phyloP scores from a whole-genome alignment of 495 filamentous ascomycete species.

The Aspergillus heteromorphus region DNA sequence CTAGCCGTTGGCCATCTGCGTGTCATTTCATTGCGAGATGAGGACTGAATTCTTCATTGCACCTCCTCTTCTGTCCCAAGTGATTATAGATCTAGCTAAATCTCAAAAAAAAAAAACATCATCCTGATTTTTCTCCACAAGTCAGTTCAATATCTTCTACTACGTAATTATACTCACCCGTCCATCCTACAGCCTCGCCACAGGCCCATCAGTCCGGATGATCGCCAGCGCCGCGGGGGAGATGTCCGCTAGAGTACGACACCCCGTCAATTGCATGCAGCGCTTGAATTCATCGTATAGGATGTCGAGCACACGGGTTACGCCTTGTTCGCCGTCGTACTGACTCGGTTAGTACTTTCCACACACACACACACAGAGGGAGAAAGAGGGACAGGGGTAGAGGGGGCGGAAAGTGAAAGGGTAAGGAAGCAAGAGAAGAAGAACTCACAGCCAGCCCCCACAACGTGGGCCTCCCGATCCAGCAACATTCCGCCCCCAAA shows the following conservation, averaged over 20 bases:
- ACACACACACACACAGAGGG: not conserved
- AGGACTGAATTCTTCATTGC: no score
- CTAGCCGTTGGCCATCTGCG: no score
- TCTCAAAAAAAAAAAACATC: no score
- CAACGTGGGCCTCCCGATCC: slow-evolving; percentile 58
- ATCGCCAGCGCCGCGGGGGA: slow-evolving; percentile 31
- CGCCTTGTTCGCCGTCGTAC: slow-evolving; percentile 37
- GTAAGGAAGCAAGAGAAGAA: not conserved
- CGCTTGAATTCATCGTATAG: slow-evolving; percentile 46
- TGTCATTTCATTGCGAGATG: no score
- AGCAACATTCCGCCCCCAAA: slow-evolving; percentile 59
- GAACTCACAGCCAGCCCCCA: slow-evolving; percentile 35
- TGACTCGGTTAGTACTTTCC: not conserved
- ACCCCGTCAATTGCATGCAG: slow-evolving; percentile 48
- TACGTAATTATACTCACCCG: no score
- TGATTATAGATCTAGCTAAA: no score
- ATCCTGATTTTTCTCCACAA: no score
- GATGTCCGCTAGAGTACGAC: slow-evolving; percentile 42
- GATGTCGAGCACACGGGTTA: slow-evolving; percentile 34
- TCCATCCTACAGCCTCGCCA: slow-evolving; percentile 22
- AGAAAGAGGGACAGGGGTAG: not conserved
- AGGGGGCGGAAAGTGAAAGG: not conserved
- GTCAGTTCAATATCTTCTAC: no score
- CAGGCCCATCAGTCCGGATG: slow-evolving; percentile 33
- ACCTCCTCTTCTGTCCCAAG: no score